Evolutionary conservation across 495 filamentous ascomycete genomes (phyloP), one percentile per base, ranked within the genome.

Genomic region (Friedmanniomyces simplex): DNA sequence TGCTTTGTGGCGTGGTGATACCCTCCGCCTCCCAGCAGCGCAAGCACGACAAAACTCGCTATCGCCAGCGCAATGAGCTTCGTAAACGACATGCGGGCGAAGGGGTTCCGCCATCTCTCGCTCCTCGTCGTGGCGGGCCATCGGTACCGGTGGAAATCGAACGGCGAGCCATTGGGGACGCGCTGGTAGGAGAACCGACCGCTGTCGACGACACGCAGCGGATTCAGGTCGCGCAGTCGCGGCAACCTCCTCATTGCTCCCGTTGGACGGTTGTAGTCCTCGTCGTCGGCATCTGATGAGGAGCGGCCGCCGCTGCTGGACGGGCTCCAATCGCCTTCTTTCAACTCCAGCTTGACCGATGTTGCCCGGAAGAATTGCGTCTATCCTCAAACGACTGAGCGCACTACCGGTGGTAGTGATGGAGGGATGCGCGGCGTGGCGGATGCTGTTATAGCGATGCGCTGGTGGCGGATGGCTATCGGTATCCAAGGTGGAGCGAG

Each of bases 101-200:
- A 4, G 2, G 10, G 7, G 18, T 16, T 14, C 4, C 55, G 55
- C 55, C 55, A 63, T 39, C 63, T 60, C 57, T 67, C 59, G 5
- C 53, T 26, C 13, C 54, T 59, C 36, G 53, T 66, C 1, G 62
- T 32, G 14, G 60, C 51, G 30, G 67, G 67, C 52, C 67, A 58
- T 46, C 52, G 58, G 54, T 58, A 67, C 56, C 64, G 65, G 49
- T 63, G 56, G 26, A 36, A 46, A 24, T 58, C 43, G 53, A 66
- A 69, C 39, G 69, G 66, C 22, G 67, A 68, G 55, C 51, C 58
- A 54, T 50, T 68, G 36, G 69, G 68, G 43, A 72, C 58, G 43
- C 65, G 68, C 51, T 70, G 67, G 59, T 72, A 72, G 46, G 54
- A 51, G 58, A 68, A 61, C 43, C 61, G 51, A 18, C 18, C 52